A percentile compares a stretch with the other conserved stretches of the same genome.
Conservation (phyloP, 306 rosid genomes). For the Amphicarpaea edgeworthii region DNA sequence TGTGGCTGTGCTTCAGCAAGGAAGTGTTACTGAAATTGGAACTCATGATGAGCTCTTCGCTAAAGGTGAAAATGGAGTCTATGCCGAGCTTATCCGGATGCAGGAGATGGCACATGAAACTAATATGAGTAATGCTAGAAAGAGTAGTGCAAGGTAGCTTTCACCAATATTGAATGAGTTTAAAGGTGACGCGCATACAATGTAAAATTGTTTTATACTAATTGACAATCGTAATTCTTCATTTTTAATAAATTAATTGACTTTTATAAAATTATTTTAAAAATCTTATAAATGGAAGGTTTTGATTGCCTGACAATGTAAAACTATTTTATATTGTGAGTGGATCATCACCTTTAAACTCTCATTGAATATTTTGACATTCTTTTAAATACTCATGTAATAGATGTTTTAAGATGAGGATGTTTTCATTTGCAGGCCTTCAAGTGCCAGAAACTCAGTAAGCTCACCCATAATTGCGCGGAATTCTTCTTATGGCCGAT, state of each 20-base stretch:
- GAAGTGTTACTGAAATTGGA: slow-evolving; percentile 83
- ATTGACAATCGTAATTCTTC: no score
- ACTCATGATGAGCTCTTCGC: slow-evolving; percentile 87
- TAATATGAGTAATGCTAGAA: slow-evolving; percentile 84
- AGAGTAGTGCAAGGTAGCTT: slow-evolving; percentile 91
- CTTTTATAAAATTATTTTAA: no score
- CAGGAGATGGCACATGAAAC: slow-evolving; percentile 89
- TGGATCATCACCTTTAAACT: no score
- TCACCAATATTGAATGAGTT: slow-evolving; percentile 5
- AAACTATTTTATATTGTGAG: no score
- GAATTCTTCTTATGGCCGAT: slow-evolving; percentile 92
- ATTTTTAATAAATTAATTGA: no score
- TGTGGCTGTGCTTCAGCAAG: slow-evolving; percentile 87
- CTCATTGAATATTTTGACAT: slow-evolving; percentile 33
- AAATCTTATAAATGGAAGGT: no score
- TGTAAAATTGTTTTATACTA: no score
- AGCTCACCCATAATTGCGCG: slow-evolving; percentile 95
- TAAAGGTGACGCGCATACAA: no score
- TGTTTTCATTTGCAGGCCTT: slow-evolving; percentile 66
- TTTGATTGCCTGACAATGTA: no score
- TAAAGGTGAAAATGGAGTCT: slow-evolving; percentile 86
- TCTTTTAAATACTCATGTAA: not conserved
- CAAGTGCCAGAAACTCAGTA: slow-evolving; percentile 95
- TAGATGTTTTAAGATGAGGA: not conserved
- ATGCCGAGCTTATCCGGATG: slow-evolving; percentile 87